Percentiles rank a stretch among this genome's conserved stretches.
Conservation (phyloP, 805 yeast species). For the Pichia thaimueangensis region DNA sequence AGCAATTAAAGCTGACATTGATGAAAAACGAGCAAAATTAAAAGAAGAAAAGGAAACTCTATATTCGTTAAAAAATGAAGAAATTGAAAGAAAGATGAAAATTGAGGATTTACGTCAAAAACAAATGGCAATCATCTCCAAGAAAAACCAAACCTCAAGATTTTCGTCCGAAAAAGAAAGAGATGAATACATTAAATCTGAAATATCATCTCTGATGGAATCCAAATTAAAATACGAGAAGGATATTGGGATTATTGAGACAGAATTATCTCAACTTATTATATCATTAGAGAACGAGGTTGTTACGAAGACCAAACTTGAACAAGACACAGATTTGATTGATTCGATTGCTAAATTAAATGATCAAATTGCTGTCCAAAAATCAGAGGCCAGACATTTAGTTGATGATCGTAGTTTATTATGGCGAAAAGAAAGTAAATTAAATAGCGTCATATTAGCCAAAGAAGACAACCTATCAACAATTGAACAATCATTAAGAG, state of each 20-base stretch:
- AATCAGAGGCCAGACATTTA: constrained; percentile 35
- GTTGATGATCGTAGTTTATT: constrained; percentile 62
- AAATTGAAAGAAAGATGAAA: constrained; percentile 35
- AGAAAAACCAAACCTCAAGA: constrained; percentile 61
- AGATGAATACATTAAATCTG: constrained; percentile 55
- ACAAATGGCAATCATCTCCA: constrained; percentile 58
- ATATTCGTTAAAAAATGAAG: constrained; percentile 33
- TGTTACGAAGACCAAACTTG: not conserved
- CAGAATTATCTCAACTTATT: constrained; percentile 32
- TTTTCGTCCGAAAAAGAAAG: constrained; percentile 54
- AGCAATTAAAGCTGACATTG: constrained; percentile 33
- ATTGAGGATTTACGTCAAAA: constrained; percentile 37
- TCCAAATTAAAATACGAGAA: constrained; percentile 20
- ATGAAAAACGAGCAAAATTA: constrained; percentile 36
- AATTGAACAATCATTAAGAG: constrained; percentile 56
- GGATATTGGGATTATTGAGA: constrained; percentile 31
- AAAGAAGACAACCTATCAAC: constrained; percentile 43
- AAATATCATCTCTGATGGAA: constrained; percentile 33
- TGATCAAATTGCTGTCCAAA: constrained; percentile 25
- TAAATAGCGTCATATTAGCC: constrained; percentile 48
- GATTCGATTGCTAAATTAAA: constrained; percentile 20
- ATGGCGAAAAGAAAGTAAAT: constrained; percentile 75
- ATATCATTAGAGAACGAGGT: constrained; percentile 12
- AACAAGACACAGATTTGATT: constrained; percentile 25
- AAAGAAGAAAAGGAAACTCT: constrained; percentile 40